Base-by-base conservation (phyloP, 140 eudicot species). In the Cichorium intybus region DNA sequence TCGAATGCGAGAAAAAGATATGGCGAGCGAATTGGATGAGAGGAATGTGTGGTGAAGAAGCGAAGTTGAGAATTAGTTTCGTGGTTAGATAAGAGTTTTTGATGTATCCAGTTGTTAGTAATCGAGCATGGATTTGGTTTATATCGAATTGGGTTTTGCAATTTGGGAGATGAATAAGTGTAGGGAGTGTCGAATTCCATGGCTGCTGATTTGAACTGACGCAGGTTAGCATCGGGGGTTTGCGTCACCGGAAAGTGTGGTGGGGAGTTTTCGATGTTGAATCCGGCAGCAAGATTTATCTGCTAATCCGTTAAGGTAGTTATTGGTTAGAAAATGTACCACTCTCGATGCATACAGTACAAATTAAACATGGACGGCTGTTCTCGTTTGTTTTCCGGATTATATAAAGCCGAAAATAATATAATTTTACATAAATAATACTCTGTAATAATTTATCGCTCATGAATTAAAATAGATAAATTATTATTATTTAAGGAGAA, bases 91-190 rank as follows among this genome's bases (percentile, higher is more conserved):
- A 22, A 47, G 81, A 29, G 74, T 64, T 72, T 21, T 66, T 62
- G 9, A 83, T 67, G 66, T 81, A 73, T 21, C 95, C 95, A 18
- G 93, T 83, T 4, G 95, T 86, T 4, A 86, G 71, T 39, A 89
- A 58, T 63, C 85, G 78, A 27, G 92, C 87, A 39, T 89, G 97
- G 7, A 89, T 74, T 75, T 86, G 89, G 53, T 84, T 77, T 4
- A 89, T 59, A 27, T 89, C 92, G 24, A 48, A 56, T 59, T 78
- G 84, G 75, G 89, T 81, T 77, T 62, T 89, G 83, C 88, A 81
- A 59, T 77, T 64, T 22, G 82, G 83, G 57, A 84, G 69, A 60
- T 64, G 74, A 39, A 63, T 24, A 15, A 84, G 65, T 11, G 91
- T 77, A 29, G 88, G 87, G 58, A 18, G 49, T 17, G 79, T 20